These are phyloP conservation scores for Kwoniella shandongensis DNA, from an alignment of 768 basidiomycete genomes.

Conservation along the genomic window DNA sequence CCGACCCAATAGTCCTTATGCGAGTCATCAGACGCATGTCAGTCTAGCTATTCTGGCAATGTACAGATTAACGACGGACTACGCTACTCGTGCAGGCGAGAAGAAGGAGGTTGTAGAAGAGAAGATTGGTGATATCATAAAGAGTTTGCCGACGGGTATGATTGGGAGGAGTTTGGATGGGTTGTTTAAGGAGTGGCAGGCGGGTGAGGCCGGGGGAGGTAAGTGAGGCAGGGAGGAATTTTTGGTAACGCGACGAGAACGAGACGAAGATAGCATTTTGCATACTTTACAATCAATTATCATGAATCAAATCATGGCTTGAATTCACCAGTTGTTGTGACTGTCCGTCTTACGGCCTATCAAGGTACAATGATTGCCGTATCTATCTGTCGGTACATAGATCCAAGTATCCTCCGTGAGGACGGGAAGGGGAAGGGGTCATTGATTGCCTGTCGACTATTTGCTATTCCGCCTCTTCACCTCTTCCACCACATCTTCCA, in stretches of 20 bases:
- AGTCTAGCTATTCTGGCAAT: constrained; percentile 89
- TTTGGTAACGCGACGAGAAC: too few relatives aligned
- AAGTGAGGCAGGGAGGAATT: too few relatives aligned
- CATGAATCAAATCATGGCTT: too few relatives aligned
- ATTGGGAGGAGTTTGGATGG: constrained; percentile 90
- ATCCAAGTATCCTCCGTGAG: too few relatives aligned
- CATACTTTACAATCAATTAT: too few relatives aligned
- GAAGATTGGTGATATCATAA: constrained; percentile 82
- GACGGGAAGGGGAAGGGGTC: too few relatives aligned
- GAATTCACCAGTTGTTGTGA: too few relatives aligned
- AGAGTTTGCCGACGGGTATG: constrained; percentile 80
- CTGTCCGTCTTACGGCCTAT: too few relatives aligned
- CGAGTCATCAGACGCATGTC: constrained; percentile 87
- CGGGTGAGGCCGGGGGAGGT: neutral
- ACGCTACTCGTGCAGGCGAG: constrained; percentile 66
- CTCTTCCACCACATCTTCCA: constrained; percentile 40
- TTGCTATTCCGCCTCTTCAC: constrained; percentile 25
- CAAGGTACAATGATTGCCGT: too few relatives aligned
- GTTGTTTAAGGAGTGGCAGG: constrained; percentile 73
- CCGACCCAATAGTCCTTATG: constrained; percentile 73
- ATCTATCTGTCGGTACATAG: too few relatives aligned
- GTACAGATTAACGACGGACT: constrained; percentile 79
- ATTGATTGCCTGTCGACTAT: too few relatives aligned
- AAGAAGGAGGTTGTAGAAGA: constrained; percentile 56
- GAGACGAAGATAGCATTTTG: too few relatives aligned